Evolutionary conservation across 1,139 yeast genomes (phyloP).

Genomic region (Debaryomycetaceae sp.): DNA sequence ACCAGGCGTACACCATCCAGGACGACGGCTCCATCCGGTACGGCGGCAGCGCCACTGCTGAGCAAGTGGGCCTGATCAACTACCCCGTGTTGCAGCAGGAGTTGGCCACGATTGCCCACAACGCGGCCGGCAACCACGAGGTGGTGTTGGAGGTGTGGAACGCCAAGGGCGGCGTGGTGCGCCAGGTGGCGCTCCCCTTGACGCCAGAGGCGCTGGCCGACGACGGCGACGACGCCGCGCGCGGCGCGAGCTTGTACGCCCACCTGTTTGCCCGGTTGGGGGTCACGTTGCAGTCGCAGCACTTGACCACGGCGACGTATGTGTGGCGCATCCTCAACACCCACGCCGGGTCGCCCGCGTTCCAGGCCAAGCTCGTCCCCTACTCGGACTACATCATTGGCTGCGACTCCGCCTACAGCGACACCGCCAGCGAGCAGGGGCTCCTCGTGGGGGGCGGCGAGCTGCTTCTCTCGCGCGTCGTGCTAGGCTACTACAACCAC

Average conservation of each 20-base stretch:
- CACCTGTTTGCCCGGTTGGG: constrained; percentile 46
- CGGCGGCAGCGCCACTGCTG: constrained; percentile 31
- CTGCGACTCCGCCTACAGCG: constrained; percentile 55
- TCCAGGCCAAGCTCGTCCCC: constrained; percentile 75
- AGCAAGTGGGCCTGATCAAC: constrained; percentile 36
- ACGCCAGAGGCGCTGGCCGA: constrained; percentile 8
- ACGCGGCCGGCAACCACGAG: constrained; percentile 23
- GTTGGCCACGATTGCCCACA: constrained; percentile 28
- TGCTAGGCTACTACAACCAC: constrained; percentile 52
- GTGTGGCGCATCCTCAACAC: constrained; percentile 86
- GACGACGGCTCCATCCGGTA: constrained; percentile 43
- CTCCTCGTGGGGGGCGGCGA: constrained; percentile 84
- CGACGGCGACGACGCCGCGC: constrained; percentile 3
- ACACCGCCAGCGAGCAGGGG: constrained; percentile 52
- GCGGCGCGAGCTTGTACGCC: constrained; percentile 14
- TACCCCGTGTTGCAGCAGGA: constrained; percentile 33
- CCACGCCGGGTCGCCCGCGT: constrained; percentile 80
- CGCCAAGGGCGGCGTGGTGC: constrained; percentile 76
- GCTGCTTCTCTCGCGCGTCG: constrained; percentile 64
- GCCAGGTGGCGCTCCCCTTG: constrained; percentile 49
- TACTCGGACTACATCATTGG: constrained; percentile 88
- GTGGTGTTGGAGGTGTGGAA: constrained; percentile 75
- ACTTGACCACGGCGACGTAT: constrained; percentile 68
- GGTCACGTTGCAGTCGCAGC: constrained; percentile 69
- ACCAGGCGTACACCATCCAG: constrained; percentile 30